Conservation (phyloP, 768 basidiomycete genomes). For the Gelatoporia subvermispora region DNA sequence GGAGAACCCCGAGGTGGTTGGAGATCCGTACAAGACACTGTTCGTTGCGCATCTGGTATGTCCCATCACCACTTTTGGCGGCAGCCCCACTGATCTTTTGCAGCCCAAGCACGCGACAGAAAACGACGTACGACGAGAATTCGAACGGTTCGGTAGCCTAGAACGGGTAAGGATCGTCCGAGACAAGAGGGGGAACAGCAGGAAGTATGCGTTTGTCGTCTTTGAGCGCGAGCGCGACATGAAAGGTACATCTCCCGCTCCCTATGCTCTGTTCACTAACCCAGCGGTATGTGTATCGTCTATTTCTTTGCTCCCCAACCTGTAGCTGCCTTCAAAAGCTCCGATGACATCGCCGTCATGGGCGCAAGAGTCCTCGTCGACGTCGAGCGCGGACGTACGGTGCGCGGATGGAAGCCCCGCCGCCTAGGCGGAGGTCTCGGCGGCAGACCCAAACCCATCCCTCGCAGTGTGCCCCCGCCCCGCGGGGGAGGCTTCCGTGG, state of each 20-base stretch:
- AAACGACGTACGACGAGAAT: constrained; percentile 88
- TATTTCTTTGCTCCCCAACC: constrained; percentile 18
- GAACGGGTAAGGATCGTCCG: constrained; percentile 92
- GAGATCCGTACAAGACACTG: constrained; percentile 97
- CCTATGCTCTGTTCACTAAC: constrained; percentile 13
- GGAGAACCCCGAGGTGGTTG: constrained; percentile 85
- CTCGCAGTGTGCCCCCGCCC: constrained; percentile 31
- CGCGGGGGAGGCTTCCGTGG: constrained; percentile 31
- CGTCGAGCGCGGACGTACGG: constrained; percentile 96
- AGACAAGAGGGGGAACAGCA: constrained; percentile 81
- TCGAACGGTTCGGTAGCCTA: constrained; percentile 91
- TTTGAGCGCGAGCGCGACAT: constrained; percentile 98
- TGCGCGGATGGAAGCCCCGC: constrained; percentile 97
- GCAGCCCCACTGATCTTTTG: neutral
- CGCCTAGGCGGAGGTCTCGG: constrained; percentile 97
- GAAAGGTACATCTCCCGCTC: constrained; percentile 66
- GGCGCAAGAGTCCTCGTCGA: constrained; percentile 96
- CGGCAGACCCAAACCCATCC: constrained; percentile 80
- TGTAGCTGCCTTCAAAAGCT: constrained; percentile 94
- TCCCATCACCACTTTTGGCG: constrained; percentile 3
- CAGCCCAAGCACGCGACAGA: constrained; percentile 93
- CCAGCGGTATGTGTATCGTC: constrained; percentile 20
- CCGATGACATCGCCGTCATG: constrained; percentile 93
- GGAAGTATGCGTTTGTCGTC: constrained; percentile 95
- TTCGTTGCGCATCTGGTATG: constrained; percentile 90